Evolutionary conservation across 495 filamentous ascomycete species (phyloP).

Genomic region (Neohortaea acidophila): DNA sequence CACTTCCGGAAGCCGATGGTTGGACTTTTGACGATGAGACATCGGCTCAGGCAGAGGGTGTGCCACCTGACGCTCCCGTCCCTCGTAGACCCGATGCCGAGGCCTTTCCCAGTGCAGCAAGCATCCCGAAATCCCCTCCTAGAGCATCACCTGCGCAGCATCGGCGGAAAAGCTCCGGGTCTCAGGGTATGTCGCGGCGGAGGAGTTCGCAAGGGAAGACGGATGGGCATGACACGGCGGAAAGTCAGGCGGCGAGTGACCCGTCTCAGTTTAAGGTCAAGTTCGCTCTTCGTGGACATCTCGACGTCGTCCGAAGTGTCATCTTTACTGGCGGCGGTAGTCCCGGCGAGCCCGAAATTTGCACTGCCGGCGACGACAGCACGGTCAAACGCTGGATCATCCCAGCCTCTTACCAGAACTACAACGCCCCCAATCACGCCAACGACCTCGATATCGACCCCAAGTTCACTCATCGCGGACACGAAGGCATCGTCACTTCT

Average conservation of each 20-base stretch:
- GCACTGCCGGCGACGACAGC: slow-evolving; percentile 89
- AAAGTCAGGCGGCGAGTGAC: slow-evolving; percentile 31
- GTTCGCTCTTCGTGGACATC: slow-evolving; percentile 80
- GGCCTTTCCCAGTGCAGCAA: slow-evolving; percentile 70
- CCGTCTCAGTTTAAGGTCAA: slow-evolving; percentile 60
- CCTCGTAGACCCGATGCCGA: slow-evolving; percentile 65
- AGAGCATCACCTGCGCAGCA: slow-evolving; percentile 51
- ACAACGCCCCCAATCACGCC: slow-evolving; percentile 26
- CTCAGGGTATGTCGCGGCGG: slow-evolving; percentile 38
- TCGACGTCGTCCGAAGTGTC: slow-evolving; percentile 82
- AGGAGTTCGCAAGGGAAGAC: slow-evolving; percentile 39
- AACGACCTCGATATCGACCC: slow-evolving; percentile 75
- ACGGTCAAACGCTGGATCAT: slow-evolving; percentile 94
- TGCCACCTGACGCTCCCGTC: slow-evolving; percentile 34
- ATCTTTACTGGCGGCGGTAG: slow-evolving; percentile 94
- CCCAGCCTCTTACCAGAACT: slow-evolving; percentile 52
- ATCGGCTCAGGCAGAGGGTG: slow-evolving; percentile 27
- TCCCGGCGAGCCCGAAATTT: slow-evolving; percentile 88
- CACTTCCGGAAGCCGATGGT: slow-evolving; percentile 42
- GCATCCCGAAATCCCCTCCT: slow-evolving; percentile 56
- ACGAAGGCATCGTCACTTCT: slow-evolving; percentile 75
- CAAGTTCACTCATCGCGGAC: slow-evolving; percentile 89
- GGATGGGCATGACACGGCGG: slow-evolving; percentile 30
- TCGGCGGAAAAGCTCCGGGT: slow-evolving; percentile 59
- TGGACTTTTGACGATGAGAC: slow-evolving; percentile 83